Conservation (phyloP, 2,329 filamentous ascomycete genomes). For the Thelonectria discophora region DNA sequence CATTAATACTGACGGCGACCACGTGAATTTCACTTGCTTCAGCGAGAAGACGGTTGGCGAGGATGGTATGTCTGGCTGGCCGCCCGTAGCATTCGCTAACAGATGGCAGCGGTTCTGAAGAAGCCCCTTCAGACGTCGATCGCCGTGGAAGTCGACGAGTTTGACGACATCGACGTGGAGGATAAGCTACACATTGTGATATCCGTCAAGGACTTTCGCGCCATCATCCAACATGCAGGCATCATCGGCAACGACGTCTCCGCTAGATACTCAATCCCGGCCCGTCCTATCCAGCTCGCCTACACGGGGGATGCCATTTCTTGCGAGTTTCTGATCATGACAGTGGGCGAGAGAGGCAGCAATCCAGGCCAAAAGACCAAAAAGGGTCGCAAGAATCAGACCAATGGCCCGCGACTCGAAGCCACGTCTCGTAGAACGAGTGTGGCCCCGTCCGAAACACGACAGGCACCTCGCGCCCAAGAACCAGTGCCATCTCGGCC, state of each 20-base stretch:
- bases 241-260: constrained; percentile 72
- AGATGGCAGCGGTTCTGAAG: constrained; percentile 71
- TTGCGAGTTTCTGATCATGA: constrained; percentile 85
- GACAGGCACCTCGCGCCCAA: constrained; percentile 30
- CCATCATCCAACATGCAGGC: constrained; percentile 79
- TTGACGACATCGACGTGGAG: constrained; percentile 77
- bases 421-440: constrained; percentile 57
- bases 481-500: constrained; percentile 40
- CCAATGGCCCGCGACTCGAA: constrained; percentile 55
- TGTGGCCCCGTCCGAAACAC: constrained; percentile 48
- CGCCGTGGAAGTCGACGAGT: constrained; percentile 78
- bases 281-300: constrained; percentile 75
- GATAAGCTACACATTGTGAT: constrained; percentile 82
- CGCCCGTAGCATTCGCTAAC: constrained; percentile 20
- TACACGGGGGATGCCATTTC: constrained; percentile 74
- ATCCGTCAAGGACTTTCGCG: constrained; percentile 83
- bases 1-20: constrained; percentile 76
- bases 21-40: constrained; percentile 82
- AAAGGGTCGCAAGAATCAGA: constrained; percentile 53
- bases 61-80: constrained; percentile 46
- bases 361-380: constrained; percentile 59
- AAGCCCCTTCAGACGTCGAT: constrained; percentile 85
- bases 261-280: constrained; percentile 75
- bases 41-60: constrained; percentile 80
- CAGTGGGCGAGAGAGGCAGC: constrained; percentile 71